These are phyloP conservation scores for Claviceps arundinis DNA, from an alignment of 2,329 filamentous ascomycete genomes.

Conservation along the genomic window DNA sequence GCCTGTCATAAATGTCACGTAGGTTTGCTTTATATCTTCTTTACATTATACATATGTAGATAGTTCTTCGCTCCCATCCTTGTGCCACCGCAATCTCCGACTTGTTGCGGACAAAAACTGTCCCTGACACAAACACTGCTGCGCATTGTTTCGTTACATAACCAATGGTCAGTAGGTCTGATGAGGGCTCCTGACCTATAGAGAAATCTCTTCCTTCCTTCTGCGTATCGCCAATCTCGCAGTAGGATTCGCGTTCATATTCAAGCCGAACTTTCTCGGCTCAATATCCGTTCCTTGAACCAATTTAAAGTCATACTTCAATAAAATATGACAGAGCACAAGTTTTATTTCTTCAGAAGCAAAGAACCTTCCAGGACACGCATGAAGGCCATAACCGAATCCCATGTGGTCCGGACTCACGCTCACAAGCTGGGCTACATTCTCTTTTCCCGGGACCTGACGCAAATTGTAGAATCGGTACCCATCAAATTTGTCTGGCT, in stretches of 20 bases:
- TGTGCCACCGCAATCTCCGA: too few relatives aligned
- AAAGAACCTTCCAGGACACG: constrained; percentile 26
- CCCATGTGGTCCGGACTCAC: constrained; percentile 14
- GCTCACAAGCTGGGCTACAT: constrained; percentile 16
- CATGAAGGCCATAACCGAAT: constrained; percentile 25
- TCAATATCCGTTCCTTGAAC: background rate
- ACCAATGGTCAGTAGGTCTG: too few relatives aligned
- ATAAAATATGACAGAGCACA: background rate
- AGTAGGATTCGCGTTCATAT: background rate
- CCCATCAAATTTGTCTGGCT: constrained; percentile 8
- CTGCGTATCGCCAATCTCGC: background rate
- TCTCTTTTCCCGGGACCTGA: background rate
- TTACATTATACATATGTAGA: too few relatives aligned
- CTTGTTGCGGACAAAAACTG: too few relatives aligned
- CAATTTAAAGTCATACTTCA: background rate
- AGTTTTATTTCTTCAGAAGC: constrained; percentile 22
- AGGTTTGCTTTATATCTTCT: too few relatives aligned
- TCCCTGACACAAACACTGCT: too few relatives aligned
- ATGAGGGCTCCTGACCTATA: background rate
- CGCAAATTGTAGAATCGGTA: constrained; percentile 11
- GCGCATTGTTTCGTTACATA: too few relatives aligned
- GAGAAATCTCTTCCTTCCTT: background rate
- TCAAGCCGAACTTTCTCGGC: background rate
- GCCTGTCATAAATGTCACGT: too few relatives aligned
- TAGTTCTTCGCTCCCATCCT: too few relatives aligned